phyloP scores from a whole-genome alignment of 2,329 filamentous ascomycete species.

The Akanthomyces dipterigenus region DNA sequence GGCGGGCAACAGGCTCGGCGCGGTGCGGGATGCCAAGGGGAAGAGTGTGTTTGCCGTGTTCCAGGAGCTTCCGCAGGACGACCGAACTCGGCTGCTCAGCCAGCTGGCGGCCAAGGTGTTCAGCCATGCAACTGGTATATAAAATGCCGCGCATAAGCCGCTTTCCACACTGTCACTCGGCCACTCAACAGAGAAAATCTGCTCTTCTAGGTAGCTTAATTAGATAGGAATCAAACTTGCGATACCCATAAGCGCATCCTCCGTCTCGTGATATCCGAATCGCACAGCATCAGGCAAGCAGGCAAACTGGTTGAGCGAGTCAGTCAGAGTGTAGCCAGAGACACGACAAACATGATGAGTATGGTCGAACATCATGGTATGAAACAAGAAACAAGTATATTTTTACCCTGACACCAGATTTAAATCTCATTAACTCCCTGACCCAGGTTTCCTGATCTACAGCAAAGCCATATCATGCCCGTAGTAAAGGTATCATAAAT shows the following conservation, averaged over 20 bases:
- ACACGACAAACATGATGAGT: not conserved
- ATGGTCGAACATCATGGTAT: not conserved
- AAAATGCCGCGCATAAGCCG: not conserved
- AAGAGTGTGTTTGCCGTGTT: constrained; percentile 96
- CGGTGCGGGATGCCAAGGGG: constrained; percentile 79
- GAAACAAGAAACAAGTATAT: constrained; percentile 8
- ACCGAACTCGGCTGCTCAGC: constrained; percentile 73
- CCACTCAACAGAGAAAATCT: not conserved
- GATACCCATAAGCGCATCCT: not conserved
- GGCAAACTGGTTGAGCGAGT: too few relatives aligned
- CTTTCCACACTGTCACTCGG: too few relatives aligned
- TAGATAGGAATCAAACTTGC: constrained; percentile 3
- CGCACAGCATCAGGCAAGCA: not conserved
- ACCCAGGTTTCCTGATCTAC: constrained; percentile 14
- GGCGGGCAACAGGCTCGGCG: constrained; percentile 85
- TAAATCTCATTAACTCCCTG: constrained; percentile 14
- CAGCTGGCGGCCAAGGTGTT: constrained; percentile 84
- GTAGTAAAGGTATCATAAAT: constrained; percentile 20
- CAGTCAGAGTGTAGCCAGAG: too few relatives aligned
- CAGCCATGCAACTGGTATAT: constrained; percentile 63
- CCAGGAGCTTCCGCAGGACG: constrained; percentile 75
- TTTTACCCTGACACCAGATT: constrained; percentile 12
- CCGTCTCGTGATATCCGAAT: not conserved
- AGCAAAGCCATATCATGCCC: constrained; percentile 18
- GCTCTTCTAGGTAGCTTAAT: not conserved